Evolutionary conservation across 495 filamentous ascomycete species (phyloP).

Genomic region (Aspergillus cavernicola): DNA sequence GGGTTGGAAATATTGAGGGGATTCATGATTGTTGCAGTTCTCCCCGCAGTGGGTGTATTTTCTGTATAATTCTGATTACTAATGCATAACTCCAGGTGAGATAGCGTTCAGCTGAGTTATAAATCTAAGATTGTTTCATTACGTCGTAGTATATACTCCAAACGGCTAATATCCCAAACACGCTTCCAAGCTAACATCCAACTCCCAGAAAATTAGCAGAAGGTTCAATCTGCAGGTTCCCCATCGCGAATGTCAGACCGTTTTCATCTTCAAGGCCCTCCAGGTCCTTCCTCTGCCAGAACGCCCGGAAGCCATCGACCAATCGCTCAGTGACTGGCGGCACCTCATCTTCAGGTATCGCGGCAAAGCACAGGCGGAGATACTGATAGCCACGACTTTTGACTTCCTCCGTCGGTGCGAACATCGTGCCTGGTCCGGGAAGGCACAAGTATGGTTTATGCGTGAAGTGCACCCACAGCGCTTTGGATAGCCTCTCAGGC

Average conservation of each 20-base stretch:
- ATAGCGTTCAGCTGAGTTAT: too few species aligned
- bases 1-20: too few species aligned
- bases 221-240: conserved; percentile 10
- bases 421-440: conserved; percentile 64
- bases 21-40: not conserved
- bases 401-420: conserved; percentile 55
- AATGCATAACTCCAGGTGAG: not conserved
- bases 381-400: conserved; percentile 57
- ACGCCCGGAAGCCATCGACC: conserved; percentile 61
- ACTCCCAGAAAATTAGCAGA: conserved; percentile 24
- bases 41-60: not conserved
- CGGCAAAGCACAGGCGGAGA: conserved; percentile 82
- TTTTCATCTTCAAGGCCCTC: conserved; percentile 59
- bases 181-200: conserved; percentile 19
- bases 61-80: not conserved
- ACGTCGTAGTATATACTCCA: too few species aligned
- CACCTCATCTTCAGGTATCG: conserved; percentile 67
- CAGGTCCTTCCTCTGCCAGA: conserved; percentile 68
- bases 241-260: conserved; percentile 14
- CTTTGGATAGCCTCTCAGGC: conserved; percentile 44
- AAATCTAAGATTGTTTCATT: too few species aligned
- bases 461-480: conserved; percentile 72
- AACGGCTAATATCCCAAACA: not conserved
- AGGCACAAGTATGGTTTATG: conserved; percentile 63
- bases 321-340: conserved; percentile 55